Percentiles rank a stretch among this genome's conserved stretches.
Evolutionary conservation across 495 filamentous ascomycete species (phyloP).

Genomic region (Hyphodiscus hymeniophilus): DNA sequence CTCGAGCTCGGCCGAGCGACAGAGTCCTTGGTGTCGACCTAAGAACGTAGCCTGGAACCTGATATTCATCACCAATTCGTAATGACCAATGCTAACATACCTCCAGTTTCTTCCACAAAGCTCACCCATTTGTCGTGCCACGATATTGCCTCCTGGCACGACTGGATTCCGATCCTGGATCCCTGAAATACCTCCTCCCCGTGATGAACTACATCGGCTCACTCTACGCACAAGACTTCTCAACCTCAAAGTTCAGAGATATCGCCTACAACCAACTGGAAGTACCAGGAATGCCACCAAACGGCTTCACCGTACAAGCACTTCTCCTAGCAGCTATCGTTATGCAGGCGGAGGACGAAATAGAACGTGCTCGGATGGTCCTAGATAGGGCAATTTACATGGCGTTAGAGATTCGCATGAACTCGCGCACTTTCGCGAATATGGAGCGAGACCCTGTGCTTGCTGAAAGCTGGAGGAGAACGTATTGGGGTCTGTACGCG

Average conservation of each 20-base stretch:
- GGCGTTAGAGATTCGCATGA: constrained; percentile 58
- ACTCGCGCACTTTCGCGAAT: constrained; percentile 42
- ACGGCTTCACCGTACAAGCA: constrained; percentile 56
- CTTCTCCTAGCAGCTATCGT: constrained; percentile 57
- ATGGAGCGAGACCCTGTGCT: constrained; percentile 42
- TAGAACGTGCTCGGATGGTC: constrained; percentile 43
- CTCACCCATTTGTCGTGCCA: constrained; percentile 51
- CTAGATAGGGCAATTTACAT: constrained; percentile 49
- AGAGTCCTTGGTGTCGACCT: no score
- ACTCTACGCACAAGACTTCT: constrained; percentile 30
- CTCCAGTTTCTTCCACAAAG: constrained; percentile 41
- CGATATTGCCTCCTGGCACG: constrained; percentile 30
- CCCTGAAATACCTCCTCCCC: constrained; percentile 33
- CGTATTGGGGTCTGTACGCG: constrained; percentile 70
- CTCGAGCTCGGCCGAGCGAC: no score
- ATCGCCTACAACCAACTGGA: constrained; percentile 34
- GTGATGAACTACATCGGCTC: constrained; percentile 53
- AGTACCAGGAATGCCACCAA: constrained; percentile 32
- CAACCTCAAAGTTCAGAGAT: constrained; percentile 33
- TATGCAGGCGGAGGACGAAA: constrained; percentile 55
- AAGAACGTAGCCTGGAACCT: no score
- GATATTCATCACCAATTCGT: no score
- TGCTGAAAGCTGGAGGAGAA: constrained; percentile 61
- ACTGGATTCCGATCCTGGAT: constrained; percentile 19
- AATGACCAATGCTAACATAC: no score